These are phyloP conservation scores for Dipodascus geniculatus DNA, from an alignment of 805 yeast species.

Conservation along the genomic window DNA sequence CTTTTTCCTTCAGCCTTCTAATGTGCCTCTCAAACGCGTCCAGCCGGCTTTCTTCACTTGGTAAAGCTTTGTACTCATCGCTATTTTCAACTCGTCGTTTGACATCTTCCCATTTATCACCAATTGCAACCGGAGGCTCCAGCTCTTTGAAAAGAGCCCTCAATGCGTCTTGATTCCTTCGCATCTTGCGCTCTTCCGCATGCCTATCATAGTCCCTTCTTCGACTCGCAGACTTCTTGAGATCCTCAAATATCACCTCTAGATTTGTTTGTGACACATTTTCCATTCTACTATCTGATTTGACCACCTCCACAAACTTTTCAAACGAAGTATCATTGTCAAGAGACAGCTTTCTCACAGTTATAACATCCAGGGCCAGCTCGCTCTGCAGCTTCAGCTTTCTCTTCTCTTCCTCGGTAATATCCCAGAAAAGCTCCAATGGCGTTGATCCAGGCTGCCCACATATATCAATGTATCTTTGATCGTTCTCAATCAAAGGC, in stretches of 20 bases:
- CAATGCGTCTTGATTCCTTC: slow-evolving; percentile 23
- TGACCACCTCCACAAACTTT: slow-evolving; percentile 16
- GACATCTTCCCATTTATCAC: slow-evolving; percentile 29
- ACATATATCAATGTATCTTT: slow-evolving; percentile 45
- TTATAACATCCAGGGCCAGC: slow-evolving; percentile 40
- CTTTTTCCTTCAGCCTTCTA: slow-evolving; percentile 19
- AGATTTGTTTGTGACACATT: slow-evolving; percentile 7
- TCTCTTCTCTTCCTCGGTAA: slow-evolving; percentile 49
- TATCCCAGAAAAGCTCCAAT: slow-evolving; percentile 64
- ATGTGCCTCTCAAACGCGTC: slow-evolving; percentile 28
- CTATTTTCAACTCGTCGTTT: slow-evolving; percentile 21
- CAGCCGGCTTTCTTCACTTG: slow-evolving; percentile 21
- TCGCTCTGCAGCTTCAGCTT: slow-evolving; percentile 47
- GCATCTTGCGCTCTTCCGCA: slow-evolving; percentile 18
- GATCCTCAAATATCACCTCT: slow-evolving; percentile 2
- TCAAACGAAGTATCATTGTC: slow-evolving; percentile 12
- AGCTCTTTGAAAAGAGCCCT: slow-evolving; percentile 20
- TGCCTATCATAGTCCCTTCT: slow-evolving; percentile 17
- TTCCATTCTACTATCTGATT: slow-evolving; percentile 11
- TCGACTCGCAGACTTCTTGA: slow-evolving; percentile 9
- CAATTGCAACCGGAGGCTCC: slow-evolving; percentile 22
- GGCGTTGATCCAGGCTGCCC: slow-evolving; percentile 75
- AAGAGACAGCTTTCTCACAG: slow-evolving; percentile 25
- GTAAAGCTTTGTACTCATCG: slow-evolving; percentile 28
- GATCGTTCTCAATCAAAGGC: slow-evolving; percentile 39